Conservation (phyloP, 2,329 filamentous ascomycete genomes). For the Aspergillus pseudoviridinutans region DNA sequence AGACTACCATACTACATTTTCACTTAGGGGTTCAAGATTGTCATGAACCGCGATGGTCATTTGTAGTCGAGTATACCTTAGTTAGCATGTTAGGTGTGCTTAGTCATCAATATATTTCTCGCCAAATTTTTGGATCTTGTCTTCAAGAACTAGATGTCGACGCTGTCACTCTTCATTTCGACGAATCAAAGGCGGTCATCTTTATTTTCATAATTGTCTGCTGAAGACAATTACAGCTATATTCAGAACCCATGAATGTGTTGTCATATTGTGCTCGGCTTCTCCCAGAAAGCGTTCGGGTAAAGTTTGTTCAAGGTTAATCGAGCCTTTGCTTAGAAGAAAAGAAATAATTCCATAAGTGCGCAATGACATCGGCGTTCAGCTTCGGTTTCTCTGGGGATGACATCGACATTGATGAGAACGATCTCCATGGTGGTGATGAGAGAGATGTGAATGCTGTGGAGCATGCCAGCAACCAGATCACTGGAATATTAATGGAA, state of each 20-base stretch:
- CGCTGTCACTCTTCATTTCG: neutral
- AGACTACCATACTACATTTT: neutral
- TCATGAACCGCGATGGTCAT: neutral
- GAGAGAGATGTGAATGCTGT: conserved; percentile 7
- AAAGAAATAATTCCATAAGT: neutral
- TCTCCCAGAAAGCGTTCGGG: neutral
- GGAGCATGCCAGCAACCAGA: conserved; percentile 10
- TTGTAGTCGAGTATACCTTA: too few species aligned
- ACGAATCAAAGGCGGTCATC: neutral
- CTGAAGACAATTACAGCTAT: neutral
- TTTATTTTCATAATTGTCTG: too few species aligned
- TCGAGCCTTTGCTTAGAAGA: neutral
- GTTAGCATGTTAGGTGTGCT: neutral
- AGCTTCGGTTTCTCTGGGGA: conserved; percentile 58
- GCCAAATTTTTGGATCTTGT: neutral
- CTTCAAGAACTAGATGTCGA: neutral
- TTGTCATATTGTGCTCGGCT: neutral
- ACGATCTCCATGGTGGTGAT: conserved; percentile 21
- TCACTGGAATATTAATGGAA: conserved; percentile 27
- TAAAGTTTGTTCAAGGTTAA: neutral
- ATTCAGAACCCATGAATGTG: neutral
- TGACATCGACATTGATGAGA: conserved; percentile 51
- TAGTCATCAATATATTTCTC: neutral
- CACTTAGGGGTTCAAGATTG: neutral
- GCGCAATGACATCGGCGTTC: conserved; percentile 39